These are phyloP conservation scores for Ceratocystis huliohia DNA, from an alignment of 2,329 filamentous ascomycete species.

Conservation along the genomic window DNA sequence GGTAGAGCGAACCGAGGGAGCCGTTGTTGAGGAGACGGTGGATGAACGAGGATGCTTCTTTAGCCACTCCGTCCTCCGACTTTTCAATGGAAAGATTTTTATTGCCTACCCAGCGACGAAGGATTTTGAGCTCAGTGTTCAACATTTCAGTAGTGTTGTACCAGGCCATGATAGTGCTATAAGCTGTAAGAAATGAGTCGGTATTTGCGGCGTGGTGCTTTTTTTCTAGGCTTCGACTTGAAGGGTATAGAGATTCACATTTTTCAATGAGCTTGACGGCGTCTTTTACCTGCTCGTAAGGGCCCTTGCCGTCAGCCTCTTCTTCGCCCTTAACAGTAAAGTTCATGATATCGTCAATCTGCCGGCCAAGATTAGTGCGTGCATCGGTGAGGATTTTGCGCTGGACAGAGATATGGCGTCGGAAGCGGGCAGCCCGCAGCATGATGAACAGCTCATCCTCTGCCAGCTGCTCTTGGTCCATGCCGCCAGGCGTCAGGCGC, in stretches of 20 bases:
- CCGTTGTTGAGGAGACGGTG: constrained; percentile 94
- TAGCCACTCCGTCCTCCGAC: constrained; percentile 47
- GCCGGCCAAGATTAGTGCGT: constrained; percentile 56
- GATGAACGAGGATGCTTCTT: constrained; percentile 85
- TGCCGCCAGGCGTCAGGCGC: constrained; percentile 64
- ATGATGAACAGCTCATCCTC: constrained; percentile 72
- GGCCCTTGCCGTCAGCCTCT: constrained; percentile 68
- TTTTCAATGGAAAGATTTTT: constrained; percentile 79
- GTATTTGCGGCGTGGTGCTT: constrained; percentile 69
- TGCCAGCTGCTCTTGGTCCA: constrained; percentile 46
- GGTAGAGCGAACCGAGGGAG: constrained; percentile 66
- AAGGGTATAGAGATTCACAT: constrained; percentile 75
- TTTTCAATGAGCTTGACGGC: constrained; percentile 83
- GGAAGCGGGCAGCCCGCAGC: constrained; percentile 70
- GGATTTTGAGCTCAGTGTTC: constrained; percentile 79
- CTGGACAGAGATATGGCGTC: constrained; percentile 72
- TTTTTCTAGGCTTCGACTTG: constrained; percentile 56
- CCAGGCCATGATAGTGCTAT: constrained; percentile 85
- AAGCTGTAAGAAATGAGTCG: constrained; percentile 64
- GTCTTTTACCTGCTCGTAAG: constrained; percentile 78
- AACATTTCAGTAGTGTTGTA: constrained; percentile 95
- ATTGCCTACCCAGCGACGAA: constrained; percentile 96
- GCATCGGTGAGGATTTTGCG: constrained; percentile 78
- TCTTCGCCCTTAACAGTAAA: constrained; percentile 92
- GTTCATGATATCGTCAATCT: constrained; percentile 76